Conservation (phyloP, 2,329 filamentous ascomycete species). For the Ophiostoma sp. region DNA sequence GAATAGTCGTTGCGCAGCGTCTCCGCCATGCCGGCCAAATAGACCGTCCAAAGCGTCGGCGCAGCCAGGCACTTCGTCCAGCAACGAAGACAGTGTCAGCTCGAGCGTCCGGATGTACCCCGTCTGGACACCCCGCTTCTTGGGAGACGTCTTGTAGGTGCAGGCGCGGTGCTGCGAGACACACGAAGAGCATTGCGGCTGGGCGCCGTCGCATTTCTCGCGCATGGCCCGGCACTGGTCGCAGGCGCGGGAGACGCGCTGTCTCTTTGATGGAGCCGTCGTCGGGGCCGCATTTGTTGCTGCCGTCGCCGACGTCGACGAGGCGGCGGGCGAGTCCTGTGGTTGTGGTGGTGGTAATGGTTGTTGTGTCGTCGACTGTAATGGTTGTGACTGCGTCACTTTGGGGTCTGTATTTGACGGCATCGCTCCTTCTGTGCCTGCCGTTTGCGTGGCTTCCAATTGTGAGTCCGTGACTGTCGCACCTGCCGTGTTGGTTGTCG, state of each 20-base stretch:
- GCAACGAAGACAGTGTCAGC: slow-evolving; percentile 65
- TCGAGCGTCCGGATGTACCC: slow-evolving; percentile 76
- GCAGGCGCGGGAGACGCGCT: slow-evolving; percentile 67
- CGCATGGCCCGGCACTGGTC: slow-evolving; percentile 67
- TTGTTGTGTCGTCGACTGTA: background rate
- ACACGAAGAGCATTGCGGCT: slow-evolving; percentile 68
- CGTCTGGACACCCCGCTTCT: slow-evolving; percentile 77
- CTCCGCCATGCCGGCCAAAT: slow-evolving; percentile 48
- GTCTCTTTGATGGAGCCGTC: slow-evolving; percentile 49
- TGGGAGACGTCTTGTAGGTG: slow-evolving; percentile 70
- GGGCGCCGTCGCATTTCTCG: slow-evolving; percentile 71
- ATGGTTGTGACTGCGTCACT: background rate
- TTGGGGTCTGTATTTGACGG: background rate
- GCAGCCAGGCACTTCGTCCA: slow-evolving; percentile 60
- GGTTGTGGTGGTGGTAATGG: background rate
- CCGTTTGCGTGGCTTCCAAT: background rate
- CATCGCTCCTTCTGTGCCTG: background rate
- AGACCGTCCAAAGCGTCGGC: slow-evolving; percentile 59
- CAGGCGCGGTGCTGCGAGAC: slow-evolving; percentile 63
- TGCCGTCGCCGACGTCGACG: background rate
- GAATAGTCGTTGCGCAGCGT: slow-evolving; percentile 22
- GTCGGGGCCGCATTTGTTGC: background rate
- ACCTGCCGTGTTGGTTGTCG: background rate
- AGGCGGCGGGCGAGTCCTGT: slow-evolving; percentile 4
- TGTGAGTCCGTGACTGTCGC: background rate